Evolutionary conservation across 2,329 filamentous ascomycete genomes (phyloP).

Genomic region (Cladosporium phlei): DNA sequence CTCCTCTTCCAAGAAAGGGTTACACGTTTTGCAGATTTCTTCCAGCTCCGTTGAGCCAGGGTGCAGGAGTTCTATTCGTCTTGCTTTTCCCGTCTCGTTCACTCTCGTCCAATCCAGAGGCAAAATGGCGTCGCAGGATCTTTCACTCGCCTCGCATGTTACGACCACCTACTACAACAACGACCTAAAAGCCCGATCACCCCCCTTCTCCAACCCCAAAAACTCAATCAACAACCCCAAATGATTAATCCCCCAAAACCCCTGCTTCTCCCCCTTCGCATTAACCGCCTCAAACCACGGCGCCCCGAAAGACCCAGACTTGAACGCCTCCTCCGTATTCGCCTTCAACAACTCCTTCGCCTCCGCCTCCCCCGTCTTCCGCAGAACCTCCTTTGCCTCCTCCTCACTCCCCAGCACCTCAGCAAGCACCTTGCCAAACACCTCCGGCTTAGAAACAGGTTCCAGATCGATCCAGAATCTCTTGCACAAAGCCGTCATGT

Average conservation of each 20-base stretch:
- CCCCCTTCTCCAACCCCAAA: slow-evolving; percentile 45
- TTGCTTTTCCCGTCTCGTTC: too few relatives aligned
- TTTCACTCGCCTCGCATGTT: too few relatives aligned
- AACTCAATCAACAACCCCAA: slow-evolving; percentile 51
- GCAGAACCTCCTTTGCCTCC: slow-evolving; percentile 38
- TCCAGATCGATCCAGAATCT: slow-evolving; percentile 50
- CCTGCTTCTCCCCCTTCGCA: slow-evolving; percentile 48
- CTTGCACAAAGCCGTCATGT: slow-evolving; percentile 46
- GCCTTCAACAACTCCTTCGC: slow-evolving; percentile 44
- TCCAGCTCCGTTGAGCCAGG: too few relatives aligned
- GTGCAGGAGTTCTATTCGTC: too few relatives aligned
- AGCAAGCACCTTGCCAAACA: slow-evolving; percentile 41
- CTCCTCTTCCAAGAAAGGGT: too few relatives aligned
- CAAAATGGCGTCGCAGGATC: too few relatives aligned
- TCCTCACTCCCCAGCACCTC: slow-evolving; percentile 43
- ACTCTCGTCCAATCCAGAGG: too few relatives aligned
- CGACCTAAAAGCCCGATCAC: not conserved
- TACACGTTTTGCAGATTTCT: too few relatives aligned
- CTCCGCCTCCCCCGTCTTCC: slow-evolving; percentile 33
- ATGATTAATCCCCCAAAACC: slow-evolving; percentile 59
- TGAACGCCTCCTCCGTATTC: slow-evolving; percentile 50
- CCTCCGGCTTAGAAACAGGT: slow-evolving; percentile 42
- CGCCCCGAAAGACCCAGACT: slow-evolving; percentile 55
- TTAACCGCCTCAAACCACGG: slow-evolving; percentile 58
- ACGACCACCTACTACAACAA: too few relatives aligned